A percentile compares a stretch with the other conserved stretches of the same genome.
Evolutionary conservation across 495 filamentous ascomycete species (phyloP).

Genomic region (Tuber microsphaerosporum): DNA sequence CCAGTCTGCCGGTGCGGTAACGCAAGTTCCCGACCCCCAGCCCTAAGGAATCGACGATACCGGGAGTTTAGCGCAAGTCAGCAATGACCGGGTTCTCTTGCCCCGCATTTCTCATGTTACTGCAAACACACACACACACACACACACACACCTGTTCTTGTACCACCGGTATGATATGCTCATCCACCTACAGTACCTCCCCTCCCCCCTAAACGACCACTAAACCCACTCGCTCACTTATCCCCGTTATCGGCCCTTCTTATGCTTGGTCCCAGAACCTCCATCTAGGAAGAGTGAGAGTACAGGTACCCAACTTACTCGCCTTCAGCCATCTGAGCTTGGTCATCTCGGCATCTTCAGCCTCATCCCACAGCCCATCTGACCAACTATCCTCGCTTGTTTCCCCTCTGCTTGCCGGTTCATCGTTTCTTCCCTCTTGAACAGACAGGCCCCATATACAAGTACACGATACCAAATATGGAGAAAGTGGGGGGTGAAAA

Average conservation of each 20-base stretch:
- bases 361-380: not conserved
- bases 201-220: not conserved
- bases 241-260: not conserved
- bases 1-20: not conserved
- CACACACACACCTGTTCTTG: not conserved
- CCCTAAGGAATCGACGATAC: not conserved
- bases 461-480: constrained; percentile 18
- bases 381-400: not conserved
- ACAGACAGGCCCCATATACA: not conserved
- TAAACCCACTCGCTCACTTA: not conserved
- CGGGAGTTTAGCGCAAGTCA: not conserved
- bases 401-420: not conserved
- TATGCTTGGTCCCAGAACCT: not conserved
- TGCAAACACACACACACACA: not conserved
- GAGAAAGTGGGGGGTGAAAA: constrained; percentile 39
- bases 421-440: not conserved
- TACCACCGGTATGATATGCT: not conserved
- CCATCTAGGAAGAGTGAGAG: not conserved
- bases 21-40: not conserved
- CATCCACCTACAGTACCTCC: not conserved
- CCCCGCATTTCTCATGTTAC: not conserved
- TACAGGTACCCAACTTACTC: not conserved
- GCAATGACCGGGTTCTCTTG: not conserved
- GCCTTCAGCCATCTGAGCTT: not conserved
- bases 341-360: not conserved